phyloP scores from a whole-genome alignment of 1,139 yeast species.

The Yamadazyma sp. region DNA sequence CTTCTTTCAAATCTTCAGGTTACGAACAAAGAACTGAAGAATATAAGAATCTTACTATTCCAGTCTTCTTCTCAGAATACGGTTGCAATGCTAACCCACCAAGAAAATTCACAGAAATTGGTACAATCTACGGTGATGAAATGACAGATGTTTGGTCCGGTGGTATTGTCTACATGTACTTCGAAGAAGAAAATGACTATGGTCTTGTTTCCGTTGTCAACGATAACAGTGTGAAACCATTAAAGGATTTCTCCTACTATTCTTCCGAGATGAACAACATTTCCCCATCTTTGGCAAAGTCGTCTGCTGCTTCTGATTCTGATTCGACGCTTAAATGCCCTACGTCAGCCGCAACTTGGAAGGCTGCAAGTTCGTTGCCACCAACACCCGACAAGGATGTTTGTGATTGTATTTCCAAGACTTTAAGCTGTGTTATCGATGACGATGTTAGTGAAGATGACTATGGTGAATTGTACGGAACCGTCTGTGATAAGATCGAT shows the following conservation, averaged over 20 bases:
- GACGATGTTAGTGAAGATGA: constrained; percentile 43
- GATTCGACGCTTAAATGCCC: constrained; percentile 51
- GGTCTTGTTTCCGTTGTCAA: constrained; percentile 64
- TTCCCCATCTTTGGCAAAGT: constrained; percentile 41
- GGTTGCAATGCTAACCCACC: constrained; percentile 77
- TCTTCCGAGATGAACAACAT: constrained; percentile 60
- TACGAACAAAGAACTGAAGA: constrained; percentile 72
- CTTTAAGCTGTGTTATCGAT: constrained; percentile 53
- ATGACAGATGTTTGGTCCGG: constrained; percentile 90
- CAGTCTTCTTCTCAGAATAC: constrained; percentile 87
- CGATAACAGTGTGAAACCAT: constrained; percentile 37
- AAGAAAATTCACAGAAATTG: constrained; percentile 72
- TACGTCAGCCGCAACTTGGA: constrained; percentile 48
- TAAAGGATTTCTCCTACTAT: constrained; percentile 48
- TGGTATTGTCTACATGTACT: constrained; percentile 88
- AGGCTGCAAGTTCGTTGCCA: constrained; percentile 57
- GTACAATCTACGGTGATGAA: constrained; percentile 54
- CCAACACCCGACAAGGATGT: constrained; percentile 65
- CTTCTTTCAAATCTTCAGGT: constrained; percentile 66
- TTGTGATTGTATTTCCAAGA: constrained; percentile 55
- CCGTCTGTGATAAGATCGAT: constrained; percentile 50
- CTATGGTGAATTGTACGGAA: constrained; percentile 54
- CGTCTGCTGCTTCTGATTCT: constrained; percentile 24
- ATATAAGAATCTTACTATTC: constrained; percentile 69
- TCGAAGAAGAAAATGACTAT: constrained; percentile 76